Evolutionary conservation across 495 filamentous ascomycete species (phyloP).

Genomic region (Chaetomium tenue): DNA sequence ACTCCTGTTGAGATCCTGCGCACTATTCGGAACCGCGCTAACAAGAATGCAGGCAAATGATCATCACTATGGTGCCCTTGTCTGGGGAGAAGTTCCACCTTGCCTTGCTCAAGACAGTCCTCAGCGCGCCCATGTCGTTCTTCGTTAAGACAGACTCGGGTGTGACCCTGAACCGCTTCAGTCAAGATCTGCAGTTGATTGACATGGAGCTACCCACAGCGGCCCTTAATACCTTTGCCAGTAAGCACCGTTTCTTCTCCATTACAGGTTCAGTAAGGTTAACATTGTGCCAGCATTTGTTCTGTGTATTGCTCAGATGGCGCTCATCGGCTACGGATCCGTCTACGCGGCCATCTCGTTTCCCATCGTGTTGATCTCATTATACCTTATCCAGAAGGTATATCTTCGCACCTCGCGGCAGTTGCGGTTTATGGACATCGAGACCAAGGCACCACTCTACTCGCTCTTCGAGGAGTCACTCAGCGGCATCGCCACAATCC

Average conservation of each 20-base stretch:
- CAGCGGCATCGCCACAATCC: conserved; percentile 45
- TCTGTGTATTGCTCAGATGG: conserved; percentile 37
- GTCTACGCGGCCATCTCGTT: conserved; percentile 45
- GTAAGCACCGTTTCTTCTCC: background rate
- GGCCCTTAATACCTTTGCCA: conserved; percentile 32
- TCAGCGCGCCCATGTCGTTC: conserved; percentile 38
- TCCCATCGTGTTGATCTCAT: conserved; percentile 31
- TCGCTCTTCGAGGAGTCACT: conserved; percentile 58
- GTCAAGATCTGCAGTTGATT: conserved; percentile 60
- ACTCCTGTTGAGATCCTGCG: background rate
- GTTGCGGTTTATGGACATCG: conserved; percentile 61
- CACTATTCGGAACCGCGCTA: background rate
- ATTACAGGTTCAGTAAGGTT: background rate
- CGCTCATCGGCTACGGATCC: conserved; percentile 47
- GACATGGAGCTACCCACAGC: conserved; percentile 55
- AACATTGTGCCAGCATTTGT: conserved; percentile 20
- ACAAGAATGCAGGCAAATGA: conserved; percentile 31
- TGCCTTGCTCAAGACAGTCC: conserved; percentile 29
- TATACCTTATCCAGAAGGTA: conserved; percentile 58
- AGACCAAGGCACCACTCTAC: conserved; percentile 61
- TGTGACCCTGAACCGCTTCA: conserved; percentile 47
- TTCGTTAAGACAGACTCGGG: conserved; percentile 36
- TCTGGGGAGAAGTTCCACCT: conserved; percentile 34
- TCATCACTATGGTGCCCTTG: conserved; percentile 33
- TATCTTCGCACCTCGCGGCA: conserved; percentile 67